Conservation (phyloP, 2,329 filamentous ascomycete species). For the Ophiostoma novo-ulmi region DNA sequence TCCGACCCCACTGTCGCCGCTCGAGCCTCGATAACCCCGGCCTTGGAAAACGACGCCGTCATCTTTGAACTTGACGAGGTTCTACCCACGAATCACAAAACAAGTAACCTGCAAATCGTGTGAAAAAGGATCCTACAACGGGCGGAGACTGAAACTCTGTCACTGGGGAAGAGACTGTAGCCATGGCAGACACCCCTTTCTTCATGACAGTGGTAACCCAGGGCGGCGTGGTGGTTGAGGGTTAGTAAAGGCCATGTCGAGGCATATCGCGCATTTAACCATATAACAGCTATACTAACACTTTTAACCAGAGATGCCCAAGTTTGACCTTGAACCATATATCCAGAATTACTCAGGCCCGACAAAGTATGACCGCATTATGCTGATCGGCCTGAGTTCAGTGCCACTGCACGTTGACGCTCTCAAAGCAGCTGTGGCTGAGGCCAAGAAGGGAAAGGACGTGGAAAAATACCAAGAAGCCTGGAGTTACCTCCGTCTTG, state of each 20-base stretch:
- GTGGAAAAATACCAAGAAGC: slow-evolving; percentile 65
- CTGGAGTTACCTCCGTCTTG: slow-evolving; percentile 57
- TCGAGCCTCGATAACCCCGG: background rate
- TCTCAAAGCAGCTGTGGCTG: slow-evolving; percentile 67
- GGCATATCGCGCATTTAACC: background rate
- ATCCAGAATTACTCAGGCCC: slow-evolving; percentile 83
- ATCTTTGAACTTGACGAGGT: background rate
- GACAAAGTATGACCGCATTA: slow-evolving; percentile 73
- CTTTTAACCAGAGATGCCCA: slow-evolving; percentile 60
- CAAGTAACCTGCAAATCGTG: background rate
- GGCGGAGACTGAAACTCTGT: background rate
- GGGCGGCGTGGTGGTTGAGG: slow-evolving; percentile 45
- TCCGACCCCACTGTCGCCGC: background rate
- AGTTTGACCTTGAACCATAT: slow-evolving; percentile 87
- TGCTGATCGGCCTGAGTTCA: slow-evolving; percentile 74
- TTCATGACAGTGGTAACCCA: slow-evolving; percentile 45
- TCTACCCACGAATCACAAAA: background rate
- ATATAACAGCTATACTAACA: background rate
- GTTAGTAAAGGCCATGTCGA: slow-evolving; percentile 32
- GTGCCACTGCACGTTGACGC: slow-evolving; percentile 73
- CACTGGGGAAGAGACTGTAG: background rate
- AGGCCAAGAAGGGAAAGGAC: slow-evolving; percentile 73
- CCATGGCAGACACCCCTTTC: slow-evolving; percentile 31
- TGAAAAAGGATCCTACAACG: background rate
- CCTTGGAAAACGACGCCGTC: background rate